Percentiles rank a stretch among this genome's conserved stretches.
Evolutionary conservation across 1,284 basidiomycete genomes (phyloP).

Genomic region (Apiotrichum laibachii): DNA sequence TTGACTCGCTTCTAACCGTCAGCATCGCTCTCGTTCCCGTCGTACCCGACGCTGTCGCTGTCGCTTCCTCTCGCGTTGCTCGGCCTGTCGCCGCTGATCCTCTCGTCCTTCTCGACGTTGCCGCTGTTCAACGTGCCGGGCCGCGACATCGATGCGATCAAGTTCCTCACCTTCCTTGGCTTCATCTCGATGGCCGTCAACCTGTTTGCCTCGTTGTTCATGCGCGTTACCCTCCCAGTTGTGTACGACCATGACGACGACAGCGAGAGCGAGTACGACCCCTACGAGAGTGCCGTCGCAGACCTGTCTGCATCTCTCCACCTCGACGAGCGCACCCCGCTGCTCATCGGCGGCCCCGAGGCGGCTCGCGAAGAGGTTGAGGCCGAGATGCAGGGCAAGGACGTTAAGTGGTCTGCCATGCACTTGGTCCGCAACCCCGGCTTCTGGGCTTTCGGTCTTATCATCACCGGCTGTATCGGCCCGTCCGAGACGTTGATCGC

Average conservation of each 20-base stretch:
- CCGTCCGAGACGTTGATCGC: slow-evolving; percentile 50
- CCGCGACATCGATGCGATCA: slow-evolving; percentile 34
- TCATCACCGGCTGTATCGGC: slow-evolving; percentile 46
- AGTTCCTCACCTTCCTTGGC: slow-evolving; percentile 46
- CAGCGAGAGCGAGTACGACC: slow-evolving; percentile 13
- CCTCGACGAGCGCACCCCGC: slow-evolving; percentile 46
- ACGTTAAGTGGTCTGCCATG: slow-evolving; percentile 38
- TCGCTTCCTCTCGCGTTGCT: slow-evolving; percentile 48
- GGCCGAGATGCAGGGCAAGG: slow-evolving; percentile 34
- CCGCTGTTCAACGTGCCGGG: slow-evolving; percentile 22
- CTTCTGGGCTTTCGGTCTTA: slow-evolving; percentile 48
- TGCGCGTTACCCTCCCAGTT: slow-evolving; percentile 38
- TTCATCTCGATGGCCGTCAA: slow-evolving; percentile 42
- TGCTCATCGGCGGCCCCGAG: slow-evolving; percentile 50
- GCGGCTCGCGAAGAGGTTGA: slow-evolving; percentile 46
- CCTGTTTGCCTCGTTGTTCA: slow-evolving; percentile 45
- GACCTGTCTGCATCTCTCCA: slow-evolving; percentile 29
- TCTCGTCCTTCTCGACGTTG: slow-evolving; percentile 45
- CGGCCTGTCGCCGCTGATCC: slow-evolving; percentile 47
- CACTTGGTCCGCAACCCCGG: slow-evolving; percentile 41
- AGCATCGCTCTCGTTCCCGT: slow-evolving; percentile 50
- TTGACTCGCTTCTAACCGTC: background rate
- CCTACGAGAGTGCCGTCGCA: slow-evolving; percentile 4
- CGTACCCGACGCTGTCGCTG: slow-evolving; percentile 48
- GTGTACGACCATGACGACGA: slow-evolving; percentile 7